phyloP scores from a whole-genome alignment of 1,284 basidiomycete species.

The Sanghuangporus baumii region DNA sequence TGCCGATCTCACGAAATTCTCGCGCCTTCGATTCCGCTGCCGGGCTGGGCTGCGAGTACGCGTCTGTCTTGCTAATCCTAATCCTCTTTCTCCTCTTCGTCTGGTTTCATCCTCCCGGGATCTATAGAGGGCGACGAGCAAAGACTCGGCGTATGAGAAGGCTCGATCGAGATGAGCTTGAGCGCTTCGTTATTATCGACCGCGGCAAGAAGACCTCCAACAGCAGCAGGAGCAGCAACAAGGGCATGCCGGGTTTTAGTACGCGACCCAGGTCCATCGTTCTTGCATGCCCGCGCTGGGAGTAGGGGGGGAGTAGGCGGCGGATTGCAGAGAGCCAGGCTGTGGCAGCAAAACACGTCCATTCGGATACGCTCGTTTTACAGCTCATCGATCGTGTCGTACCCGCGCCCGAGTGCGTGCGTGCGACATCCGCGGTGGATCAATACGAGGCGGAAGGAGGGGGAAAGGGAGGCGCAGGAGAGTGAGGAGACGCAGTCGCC shows the following conservation, averaged over 20 bases:
- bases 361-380: slow-evolving; percentile 13
- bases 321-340: background rate
- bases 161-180: slow-evolving; percentile 5
- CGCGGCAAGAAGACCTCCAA: slow-evolving; percentile 1
- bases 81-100: background rate
- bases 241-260: slow-evolving; percentile 12
- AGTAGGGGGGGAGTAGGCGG: background rate
- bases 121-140: background rate
- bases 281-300: background rate
- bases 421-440: slow-evolving; percentile 28
- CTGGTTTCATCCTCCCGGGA: background rate
- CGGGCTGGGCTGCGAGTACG: background rate
- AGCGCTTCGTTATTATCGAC: slow-evolving; percentile 1
- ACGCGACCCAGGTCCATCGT: slow-evolving; percentile 14
- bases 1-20: background rate
- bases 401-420: slow-evolving; percentile 21
- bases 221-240: background rate
- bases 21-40: slow-evolving; percentile 1
- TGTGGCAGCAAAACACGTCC: background rate
- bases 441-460: slow-evolving; percentile 19
- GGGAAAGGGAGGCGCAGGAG: slow-evolving; percentile 9
- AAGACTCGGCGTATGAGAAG: background rate
- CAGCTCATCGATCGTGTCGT: slow-evolving; percentile 8
- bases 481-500: background rate
- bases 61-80: background rate